These are phyloP conservation scores for Zymoseptoria tritici DNA, from an alignment of 2,329 filamentous ascomycete genomes.

Conservation along the genomic window DNA sequence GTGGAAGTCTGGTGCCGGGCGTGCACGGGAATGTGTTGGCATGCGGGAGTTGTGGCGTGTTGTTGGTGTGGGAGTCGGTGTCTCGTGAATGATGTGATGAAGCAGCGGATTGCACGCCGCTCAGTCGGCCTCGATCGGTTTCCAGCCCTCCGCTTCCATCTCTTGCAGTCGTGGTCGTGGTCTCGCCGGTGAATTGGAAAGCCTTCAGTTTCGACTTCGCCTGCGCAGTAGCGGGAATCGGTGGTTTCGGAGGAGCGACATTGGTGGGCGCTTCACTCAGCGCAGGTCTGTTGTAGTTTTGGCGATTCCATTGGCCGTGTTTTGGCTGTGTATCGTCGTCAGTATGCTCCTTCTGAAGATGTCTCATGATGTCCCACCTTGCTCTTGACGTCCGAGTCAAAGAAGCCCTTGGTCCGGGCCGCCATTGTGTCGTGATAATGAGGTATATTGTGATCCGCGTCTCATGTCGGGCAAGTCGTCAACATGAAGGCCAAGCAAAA, in stretches of 20 bases:
- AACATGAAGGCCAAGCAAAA: background rate
- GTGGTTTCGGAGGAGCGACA: constrained; percentile 29
- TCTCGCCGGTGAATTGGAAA: constrained; percentile 44
- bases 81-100: background rate
- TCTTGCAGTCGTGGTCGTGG: constrained; percentile 16
- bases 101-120: background rate
- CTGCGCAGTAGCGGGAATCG: constrained; percentile 45
- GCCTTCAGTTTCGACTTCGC: constrained; percentile 49
- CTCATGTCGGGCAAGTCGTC: background rate
- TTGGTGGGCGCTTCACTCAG: constrained; percentile 19
- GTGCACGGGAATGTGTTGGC: constrained; percentile 46
- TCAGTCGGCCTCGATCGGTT: background rate
- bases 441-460: background rate
- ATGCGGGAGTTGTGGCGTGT: constrained; percentile 22
- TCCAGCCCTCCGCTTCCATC: constrained; percentile 37
- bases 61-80: constrained; percentile 4
- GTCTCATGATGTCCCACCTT: constrained; percentile 28
- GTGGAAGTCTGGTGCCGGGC: constrained; percentile 50
- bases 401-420: constrained; percentile 44
- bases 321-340: constrained; percentile 10
- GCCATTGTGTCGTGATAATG: constrained; percentile 13
- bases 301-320: constrained; percentile 21
- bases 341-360: constrained; percentile 1
- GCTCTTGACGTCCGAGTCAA: constrained; percentile 39
- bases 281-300: constrained; percentile 11